These are phyloP conservation scores for Colletotrichum sp. DNA, from an alignment of 2,329 filamentous ascomycete species.

Conservation along the genomic window DNA sequence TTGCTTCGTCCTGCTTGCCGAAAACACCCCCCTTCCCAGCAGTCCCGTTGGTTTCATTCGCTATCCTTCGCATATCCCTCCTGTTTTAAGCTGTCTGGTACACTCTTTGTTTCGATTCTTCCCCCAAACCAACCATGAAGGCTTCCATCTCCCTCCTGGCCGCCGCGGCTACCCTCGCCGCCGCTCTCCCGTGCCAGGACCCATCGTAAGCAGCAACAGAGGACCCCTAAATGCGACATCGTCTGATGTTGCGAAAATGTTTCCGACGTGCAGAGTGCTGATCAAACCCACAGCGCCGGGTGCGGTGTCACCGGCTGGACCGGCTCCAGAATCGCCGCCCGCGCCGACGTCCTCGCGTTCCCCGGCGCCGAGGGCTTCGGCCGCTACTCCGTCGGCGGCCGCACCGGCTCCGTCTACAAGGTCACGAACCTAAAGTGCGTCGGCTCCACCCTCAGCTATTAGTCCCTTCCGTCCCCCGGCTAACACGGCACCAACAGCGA, in stretches of 20 bases:
- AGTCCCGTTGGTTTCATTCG: background rate
- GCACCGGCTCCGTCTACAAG: constrained; percentile 50
- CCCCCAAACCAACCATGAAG: constrained; percentile 4
- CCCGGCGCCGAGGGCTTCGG: constrained; percentile 57
- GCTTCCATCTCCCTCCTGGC: constrained; percentile 1
- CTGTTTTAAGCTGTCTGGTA: constrained; percentile 4
- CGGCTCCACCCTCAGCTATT: background rate
- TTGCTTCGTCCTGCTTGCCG: background rate
- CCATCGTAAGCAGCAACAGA: background rate
- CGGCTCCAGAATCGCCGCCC: constrained; percentile 5
- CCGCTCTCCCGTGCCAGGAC: constrained; percentile 5
- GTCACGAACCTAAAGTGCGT: constrained; percentile 49
- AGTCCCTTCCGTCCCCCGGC: background rate
- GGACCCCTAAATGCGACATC: background rate
- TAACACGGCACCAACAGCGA: constrained; percentile 32
- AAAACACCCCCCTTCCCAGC: background rate
- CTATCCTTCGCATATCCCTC: background rate
- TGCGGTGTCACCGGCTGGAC: background rate
- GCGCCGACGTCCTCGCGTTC: constrained; percentile 41
- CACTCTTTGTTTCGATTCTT: background rate
- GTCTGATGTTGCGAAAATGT: background rate
- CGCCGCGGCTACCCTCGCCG: background rate
- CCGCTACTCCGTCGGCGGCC: constrained; percentile 49
- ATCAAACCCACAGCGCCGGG: background rate
- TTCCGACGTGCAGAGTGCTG: background rate